Evolutionary conservation across 1,139 yeast species (phyloP).

Genomic region (Tardiomyces blankii): DNA sequence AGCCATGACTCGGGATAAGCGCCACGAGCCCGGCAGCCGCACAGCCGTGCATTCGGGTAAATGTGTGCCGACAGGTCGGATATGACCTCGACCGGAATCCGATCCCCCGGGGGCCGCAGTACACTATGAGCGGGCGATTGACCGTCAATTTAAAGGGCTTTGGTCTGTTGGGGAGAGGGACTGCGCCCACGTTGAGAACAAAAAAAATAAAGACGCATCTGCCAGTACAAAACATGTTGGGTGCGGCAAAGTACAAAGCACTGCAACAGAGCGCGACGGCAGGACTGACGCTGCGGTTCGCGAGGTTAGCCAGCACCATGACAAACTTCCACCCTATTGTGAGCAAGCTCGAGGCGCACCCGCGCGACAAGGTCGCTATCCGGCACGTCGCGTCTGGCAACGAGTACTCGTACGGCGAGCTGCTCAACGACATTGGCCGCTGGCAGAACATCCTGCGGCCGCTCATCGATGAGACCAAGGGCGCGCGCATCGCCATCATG

Average conservation of each 20-base stretch:
- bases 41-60: too few species aligned
- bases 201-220: background rate
- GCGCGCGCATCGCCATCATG: conserved; percentile 23
- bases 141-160: too few species aligned
- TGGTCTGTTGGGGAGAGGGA: too few species aligned
- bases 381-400: conserved; percentile 24
- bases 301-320: background rate
- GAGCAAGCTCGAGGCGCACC: background rate
- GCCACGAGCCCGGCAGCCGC: too few species aligned
- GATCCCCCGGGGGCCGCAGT: too few species aligned
- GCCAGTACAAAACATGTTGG: background rate
- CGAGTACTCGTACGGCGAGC: conserved; percentile 21
- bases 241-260: background rate
- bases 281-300: background rate
- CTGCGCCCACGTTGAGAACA: too few species aligned
- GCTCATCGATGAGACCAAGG: conserved; percentile 3
- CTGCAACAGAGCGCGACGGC: background rate
- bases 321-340: background rate
- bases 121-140: too few species aligned
- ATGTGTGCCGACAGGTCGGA: too few species aligned
- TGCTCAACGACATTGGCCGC: conserved; percentile 18
- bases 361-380: conserved; percentile 19
- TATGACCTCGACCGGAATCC: too few species aligned
- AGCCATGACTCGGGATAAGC: too few species aligned
- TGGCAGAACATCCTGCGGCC: conserved; percentile 17